phyloP scores from a whole-genome alignment of 2,329 filamentous ascomycete species.

The Blastomyces parvus region DNA sequence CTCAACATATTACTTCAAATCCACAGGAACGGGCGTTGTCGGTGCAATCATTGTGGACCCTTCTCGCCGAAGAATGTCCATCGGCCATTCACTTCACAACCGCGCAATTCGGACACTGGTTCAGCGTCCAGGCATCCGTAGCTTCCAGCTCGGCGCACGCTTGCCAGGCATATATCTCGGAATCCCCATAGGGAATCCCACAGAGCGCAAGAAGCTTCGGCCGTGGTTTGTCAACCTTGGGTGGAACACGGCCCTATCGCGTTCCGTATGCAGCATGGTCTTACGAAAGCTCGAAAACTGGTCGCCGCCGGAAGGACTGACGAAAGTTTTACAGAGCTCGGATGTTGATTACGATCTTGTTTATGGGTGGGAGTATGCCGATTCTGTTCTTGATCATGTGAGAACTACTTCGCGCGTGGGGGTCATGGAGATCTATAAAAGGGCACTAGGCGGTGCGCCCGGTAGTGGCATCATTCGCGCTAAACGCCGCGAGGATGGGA shows the following conservation, averaged over 20 bases:
- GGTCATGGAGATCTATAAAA: constrained; percentile 67
- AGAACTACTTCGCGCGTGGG: constrained; percentile 65
- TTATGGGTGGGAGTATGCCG: constrained; percentile 66
- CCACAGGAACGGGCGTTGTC: constrained; percentile 62
- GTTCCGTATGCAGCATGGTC: constrained; percentile 60
- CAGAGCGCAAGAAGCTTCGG: constrained; percentile 52
- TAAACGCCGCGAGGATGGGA: constrained; percentile 57
- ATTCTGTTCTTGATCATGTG: constrained; percentile 64
- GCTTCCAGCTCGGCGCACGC: constrained; percentile 69
- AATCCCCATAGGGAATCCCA: constrained; percentile 59
- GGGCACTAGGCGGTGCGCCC: constrained; percentile 60
- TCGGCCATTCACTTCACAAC: constrained; percentile 81
- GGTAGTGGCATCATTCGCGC: constrained; percentile 75
- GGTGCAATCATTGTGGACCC: constrained; percentile 87
- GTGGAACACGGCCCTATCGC: constrained; percentile 64
- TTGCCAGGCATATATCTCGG: constrained; percentile 82
- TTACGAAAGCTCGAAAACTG: constrained; percentile 64
- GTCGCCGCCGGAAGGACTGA: constrained; percentile 66
- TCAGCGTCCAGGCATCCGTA: constrained; percentile 62
- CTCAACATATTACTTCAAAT: constrained; percentile 70
- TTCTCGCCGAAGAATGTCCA: constrained; percentile 72
- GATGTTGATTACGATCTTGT: constrained; percentile 76
- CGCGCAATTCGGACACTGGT: constrained; percentile 67
- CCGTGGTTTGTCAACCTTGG: constrained; percentile 84
- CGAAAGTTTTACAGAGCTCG: constrained; percentile 61